A percentile compares a stretch with the other conserved stretches of the same genome.
phyloP scores from a whole-genome alignment of 192 early-diverging fungal species.

The Coemansia sp. region DNA sequence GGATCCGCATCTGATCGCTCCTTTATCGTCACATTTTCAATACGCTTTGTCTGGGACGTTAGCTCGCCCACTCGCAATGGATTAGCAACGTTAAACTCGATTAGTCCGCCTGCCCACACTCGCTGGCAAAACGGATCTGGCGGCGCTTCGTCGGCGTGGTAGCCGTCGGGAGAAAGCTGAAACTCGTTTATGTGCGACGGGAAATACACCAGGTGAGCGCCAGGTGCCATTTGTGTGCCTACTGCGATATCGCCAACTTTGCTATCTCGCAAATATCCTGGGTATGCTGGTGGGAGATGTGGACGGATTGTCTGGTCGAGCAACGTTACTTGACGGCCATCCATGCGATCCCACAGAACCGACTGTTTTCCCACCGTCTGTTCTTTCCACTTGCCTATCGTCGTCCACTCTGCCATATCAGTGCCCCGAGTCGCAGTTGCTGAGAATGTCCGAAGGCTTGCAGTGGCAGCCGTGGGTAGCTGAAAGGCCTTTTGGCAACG shows the following conservation, averaged over 20 bases:
- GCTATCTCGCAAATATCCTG: constrained; percentile 18
- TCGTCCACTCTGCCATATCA: background rate
- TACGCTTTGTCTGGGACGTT: constrained; percentile 59
- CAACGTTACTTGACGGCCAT: constrained; percentile 39
- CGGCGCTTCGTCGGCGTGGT: constrained; percentile 72
- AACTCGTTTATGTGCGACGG: constrained; percentile 67
- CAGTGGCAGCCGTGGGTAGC: background rate
- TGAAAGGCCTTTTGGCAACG: too few relatives aligned
- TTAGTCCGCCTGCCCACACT: constrained; percentile 86
- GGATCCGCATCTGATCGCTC: constrained; percentile 53
- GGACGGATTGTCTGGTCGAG: constrained; percentile 51
- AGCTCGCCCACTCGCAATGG: constrained; percentile 65
- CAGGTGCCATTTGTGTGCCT: constrained; percentile 62
- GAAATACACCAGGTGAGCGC: constrained; percentile 78
- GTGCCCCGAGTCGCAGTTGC: background rate
- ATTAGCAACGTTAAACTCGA: constrained; percentile 61
- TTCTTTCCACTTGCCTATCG: constrained; percentile 25
- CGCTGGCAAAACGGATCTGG: constrained; percentile 73
- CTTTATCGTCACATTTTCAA: constrained; percentile 60
- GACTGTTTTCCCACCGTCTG: constrained; percentile 10
- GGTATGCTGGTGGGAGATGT: constrained; percentile 32
- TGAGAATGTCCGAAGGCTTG: background rate
- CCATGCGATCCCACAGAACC: constrained; percentile 43
- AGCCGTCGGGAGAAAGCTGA: constrained; percentile 78
- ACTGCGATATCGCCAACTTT: constrained; percentile 29